These are phyloP conservation scores for Fusarium nematophilum DNA, from an alignment of 2,329 filamentous ascomycete species.

Conservation along the genomic window DNA sequence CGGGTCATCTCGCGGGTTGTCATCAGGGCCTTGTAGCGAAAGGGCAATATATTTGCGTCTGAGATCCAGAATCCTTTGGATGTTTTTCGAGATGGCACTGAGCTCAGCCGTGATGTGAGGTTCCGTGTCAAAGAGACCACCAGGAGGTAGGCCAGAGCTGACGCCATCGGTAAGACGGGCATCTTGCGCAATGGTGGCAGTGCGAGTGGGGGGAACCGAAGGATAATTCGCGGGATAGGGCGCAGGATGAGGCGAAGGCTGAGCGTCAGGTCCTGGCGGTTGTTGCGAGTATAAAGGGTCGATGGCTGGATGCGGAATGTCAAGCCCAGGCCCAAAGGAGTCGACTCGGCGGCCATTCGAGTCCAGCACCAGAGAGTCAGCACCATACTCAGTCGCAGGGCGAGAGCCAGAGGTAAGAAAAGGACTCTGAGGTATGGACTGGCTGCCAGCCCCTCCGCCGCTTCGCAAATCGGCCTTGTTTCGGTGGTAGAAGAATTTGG, in stretches of 20 bases:
- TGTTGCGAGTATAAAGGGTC: too few relatives aligned
- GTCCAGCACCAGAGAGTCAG: constrained; percentile 50
- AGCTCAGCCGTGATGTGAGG: constrained; percentile 86
- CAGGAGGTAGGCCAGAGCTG: constrained; percentile 47
- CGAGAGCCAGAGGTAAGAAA: constrained; percentile 52
- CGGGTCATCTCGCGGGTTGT: constrained; percentile 88
- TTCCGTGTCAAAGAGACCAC: constrained; percentile 74
- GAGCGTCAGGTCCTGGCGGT: too few relatives aligned
- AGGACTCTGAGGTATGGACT: constrained; percentile 61
- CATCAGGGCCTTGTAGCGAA: constrained; percentile 82
- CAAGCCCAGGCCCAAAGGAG: constrained; percentile 53
- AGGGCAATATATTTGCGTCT: constrained; percentile 89
- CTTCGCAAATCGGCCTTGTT: constrained; percentile 73
- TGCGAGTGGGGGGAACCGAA: constrained; percentile 13
- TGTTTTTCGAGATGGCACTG: constrained; percentile 86
- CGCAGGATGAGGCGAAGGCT: constrained; percentile 12
- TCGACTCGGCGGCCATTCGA: constrained; percentile 39
- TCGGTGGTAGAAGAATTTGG: constrained; percentile 95
- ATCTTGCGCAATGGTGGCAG: constrained; percentile 18
- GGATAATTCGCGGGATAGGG: constrained; percentile 12
- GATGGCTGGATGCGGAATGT: constrained; percentile 32
- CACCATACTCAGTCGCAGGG: constrained; percentile 51
- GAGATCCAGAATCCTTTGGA: constrained; percentile 88
- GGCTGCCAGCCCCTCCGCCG: constrained; percentile 52
- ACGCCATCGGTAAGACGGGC: constrained; percentile 30